These are phyloP conservation scores for Pestalotiopsis sp. DNA, from an alignment of 2,329 filamentous ascomycete species.

Conservation along the genomic window DNA sequence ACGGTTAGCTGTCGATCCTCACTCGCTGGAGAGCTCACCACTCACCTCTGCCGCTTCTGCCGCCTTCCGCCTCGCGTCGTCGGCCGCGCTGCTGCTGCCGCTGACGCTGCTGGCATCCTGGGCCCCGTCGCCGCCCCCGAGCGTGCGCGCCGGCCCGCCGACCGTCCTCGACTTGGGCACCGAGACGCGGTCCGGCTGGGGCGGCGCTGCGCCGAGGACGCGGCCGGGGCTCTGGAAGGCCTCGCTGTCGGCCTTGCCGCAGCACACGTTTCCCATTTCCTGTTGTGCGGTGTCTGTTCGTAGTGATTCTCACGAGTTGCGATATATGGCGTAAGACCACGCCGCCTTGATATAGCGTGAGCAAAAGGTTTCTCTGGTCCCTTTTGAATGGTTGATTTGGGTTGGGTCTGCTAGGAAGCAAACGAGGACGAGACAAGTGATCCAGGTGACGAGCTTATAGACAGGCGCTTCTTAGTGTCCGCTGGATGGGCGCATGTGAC, in stretches of 20 bases:
- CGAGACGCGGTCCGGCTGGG: slow-evolving; percentile 51
- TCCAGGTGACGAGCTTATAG: too few relatives aligned
- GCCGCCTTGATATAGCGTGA: too few relatives aligned
- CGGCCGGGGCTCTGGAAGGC: slow-evolving; percentile 75
- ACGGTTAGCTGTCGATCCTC: neutral
- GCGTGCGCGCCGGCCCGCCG: slow-evolving; percentile 61
- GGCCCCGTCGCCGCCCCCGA: slow-evolving; percentile 54
- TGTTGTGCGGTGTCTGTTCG: neutral
- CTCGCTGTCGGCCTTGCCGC: slow-evolving; percentile 71
- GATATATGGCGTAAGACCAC: too few relatives aligned
- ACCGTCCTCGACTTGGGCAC: slow-evolving; percentile 50
- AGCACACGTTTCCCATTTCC: slow-evolving; percentile 86
- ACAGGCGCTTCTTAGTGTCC: too few relatives aligned
- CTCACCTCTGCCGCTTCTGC: slow-evolving; percentile 82
- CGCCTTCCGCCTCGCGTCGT: slow-evolving; percentile 72
- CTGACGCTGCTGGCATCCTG: slow-evolving; percentile 21
- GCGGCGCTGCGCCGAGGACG: slow-evolving; percentile 62
- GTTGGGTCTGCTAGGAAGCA: too few relatives aligned
- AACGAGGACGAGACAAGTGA: too few relatives aligned
- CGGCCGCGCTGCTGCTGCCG: slow-evolving; percentile 26
- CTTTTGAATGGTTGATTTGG: too few relatives aligned
- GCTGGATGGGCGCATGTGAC: too few relatives aligned
- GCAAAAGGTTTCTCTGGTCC: too few relatives aligned
- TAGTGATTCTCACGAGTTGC: too few relatives aligned
- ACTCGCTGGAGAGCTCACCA: neutral